Base-by-base conservation (phyloP, 2,329 filamentous ascomycete genomes). In the Cladosporium sp. region DNA sequence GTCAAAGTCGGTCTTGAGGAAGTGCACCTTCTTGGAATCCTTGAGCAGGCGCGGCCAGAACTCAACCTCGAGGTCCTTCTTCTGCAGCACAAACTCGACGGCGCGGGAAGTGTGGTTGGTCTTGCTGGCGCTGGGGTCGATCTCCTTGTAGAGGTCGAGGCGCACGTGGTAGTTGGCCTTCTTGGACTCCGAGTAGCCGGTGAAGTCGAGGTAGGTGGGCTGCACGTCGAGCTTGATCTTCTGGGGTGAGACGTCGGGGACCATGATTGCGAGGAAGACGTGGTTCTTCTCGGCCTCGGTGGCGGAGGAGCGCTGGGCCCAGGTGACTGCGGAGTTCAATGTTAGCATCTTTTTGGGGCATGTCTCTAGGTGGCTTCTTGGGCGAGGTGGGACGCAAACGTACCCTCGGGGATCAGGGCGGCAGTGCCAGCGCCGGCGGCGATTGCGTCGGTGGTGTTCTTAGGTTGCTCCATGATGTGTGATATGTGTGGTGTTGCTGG, bases 1-100 rank as follows among this genome's bases (percentile, higher is more conserved):
- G 85, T 97, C 93, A 75, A 99, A 99, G 83, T 99, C 91, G 71
- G 95, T 98, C 90, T 97, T 97, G 76, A 99, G 82, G 87, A 93
- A 99, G 83, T 98, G 95, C 65, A 92, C 83, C 85, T 92, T 97
- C 86, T 92, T 90, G 72, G 84, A 80, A 68, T 94, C 92, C 89
- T 97, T 97, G 78, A 97, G 86, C 76, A 99, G 86, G 71, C 95
- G 89, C 70, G 93, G 93, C 95, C 95, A 99, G 87, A 90, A 98
- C 81, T 95, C 92, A 76, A 92, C 88, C 82, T 93, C 92, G 71
- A 95, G 86, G 77, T 96, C 93, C 89, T 97, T 97, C 91, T 99
- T 99, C 82, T 92, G 88, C 80, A 99, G 86, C 79, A 96, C 91
- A 74, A 98, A 81, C 84, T 96, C 91, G 73, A 97, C 85, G 76